These are phyloP conservation scores for Aspergillus jensenii DNA, from an alignment of 2,329 filamentous ascomycete genomes.

Conservation along the genomic window DNA sequence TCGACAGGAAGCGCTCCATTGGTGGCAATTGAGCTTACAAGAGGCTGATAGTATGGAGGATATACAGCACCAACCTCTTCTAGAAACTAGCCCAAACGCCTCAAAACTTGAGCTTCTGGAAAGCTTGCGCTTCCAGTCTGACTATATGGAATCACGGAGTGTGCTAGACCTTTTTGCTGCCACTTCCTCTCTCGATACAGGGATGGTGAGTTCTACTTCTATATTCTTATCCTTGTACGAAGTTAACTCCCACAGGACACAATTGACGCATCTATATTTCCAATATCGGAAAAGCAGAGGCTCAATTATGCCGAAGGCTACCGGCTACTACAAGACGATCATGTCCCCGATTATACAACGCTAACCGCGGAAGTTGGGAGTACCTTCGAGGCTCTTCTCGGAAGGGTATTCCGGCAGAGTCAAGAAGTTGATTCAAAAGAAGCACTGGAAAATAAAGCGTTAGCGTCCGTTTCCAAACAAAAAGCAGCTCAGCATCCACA, in stretches of 20 bases:
- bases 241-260: slow-evolving; percentile 41
- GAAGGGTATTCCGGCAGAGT: slow-evolving; percentile 23
- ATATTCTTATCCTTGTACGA: background rate
- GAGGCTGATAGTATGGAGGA: slow-evolving; percentile 52
- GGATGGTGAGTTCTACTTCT: slow-evolving; percentile 25
- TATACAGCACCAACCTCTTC: slow-evolving; percentile 22
- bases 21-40: slow-evolving; percentile 65
- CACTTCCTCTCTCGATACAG: slow-evolving; percentile 25
- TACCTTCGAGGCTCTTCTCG: slow-evolving; percentile 30
- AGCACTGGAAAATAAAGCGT: slow-evolving; percentile 30
- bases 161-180: slow-evolving; percentile 36
- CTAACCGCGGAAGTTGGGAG: slow-evolving; percentile 37
- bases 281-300: slow-evolving; percentile 54
- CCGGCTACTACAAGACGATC: slow-evolving; percentile 54
- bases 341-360: slow-evolving; percentile 44
- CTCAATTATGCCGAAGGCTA: slow-evolving; percentile 56
- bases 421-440: slow-evolving; percentile 22
- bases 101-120: slow-evolving; percentile 28
- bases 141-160: slow-evolving; percentile 36
- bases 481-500: slow-evolving; percentile 29
- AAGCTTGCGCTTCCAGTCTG: slow-evolving; percentile 26
- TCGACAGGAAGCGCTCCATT: slow-evolving; percentile 63
- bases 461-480: slow-evolving; percentile 22
- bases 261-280: slow-evolving; percentile 65
- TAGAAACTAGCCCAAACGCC: background rate